These are phyloP conservation scores for Fusarium subtropicale DNA, from an alignment of 2,329 filamentous ascomycete genomes.

Conservation along the genomic window DNA sequence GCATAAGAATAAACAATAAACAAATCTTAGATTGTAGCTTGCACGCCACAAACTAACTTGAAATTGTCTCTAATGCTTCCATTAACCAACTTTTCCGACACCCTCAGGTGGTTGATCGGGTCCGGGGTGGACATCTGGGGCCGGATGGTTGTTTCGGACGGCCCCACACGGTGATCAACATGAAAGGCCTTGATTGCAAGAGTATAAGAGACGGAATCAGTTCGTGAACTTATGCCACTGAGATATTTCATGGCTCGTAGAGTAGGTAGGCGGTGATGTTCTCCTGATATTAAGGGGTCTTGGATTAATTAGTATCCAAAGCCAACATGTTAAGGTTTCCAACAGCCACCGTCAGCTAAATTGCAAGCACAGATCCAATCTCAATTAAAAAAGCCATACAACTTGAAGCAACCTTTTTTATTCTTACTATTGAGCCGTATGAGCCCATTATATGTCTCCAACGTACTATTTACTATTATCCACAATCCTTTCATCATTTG, in stretches of 20 bases:
- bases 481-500: slow-evolving; percentile 21
- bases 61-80: not conserved
- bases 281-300: not conserved
- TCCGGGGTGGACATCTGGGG: not conserved
- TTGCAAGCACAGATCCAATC: not conserved
- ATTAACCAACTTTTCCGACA: not conserved
- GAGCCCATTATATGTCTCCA: not conserved
- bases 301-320: fast-evolving
- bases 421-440: not conserved
- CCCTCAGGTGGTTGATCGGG: not conserved
- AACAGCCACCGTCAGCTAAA: not conserved
- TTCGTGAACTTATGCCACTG: not conserved
- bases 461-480: slow-evolving; percentile 12
- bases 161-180: slow-evolving; percentile 14
- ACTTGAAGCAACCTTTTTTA: not conserved
- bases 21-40: not conserved
- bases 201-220: not conserved
- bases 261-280: not conserved
- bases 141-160: slow-evolving; percentile 1
- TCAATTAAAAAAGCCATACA: not conserved
- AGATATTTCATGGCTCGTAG: not conserved
- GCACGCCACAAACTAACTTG: not conserved
- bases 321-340: not conserved
- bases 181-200: not conserved
- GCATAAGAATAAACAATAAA: not conserved